phyloP scores from a whole-genome alignment of 2,329 filamentous ascomycete genomes.

The Alternaria hordeiaustralica region DNA sequence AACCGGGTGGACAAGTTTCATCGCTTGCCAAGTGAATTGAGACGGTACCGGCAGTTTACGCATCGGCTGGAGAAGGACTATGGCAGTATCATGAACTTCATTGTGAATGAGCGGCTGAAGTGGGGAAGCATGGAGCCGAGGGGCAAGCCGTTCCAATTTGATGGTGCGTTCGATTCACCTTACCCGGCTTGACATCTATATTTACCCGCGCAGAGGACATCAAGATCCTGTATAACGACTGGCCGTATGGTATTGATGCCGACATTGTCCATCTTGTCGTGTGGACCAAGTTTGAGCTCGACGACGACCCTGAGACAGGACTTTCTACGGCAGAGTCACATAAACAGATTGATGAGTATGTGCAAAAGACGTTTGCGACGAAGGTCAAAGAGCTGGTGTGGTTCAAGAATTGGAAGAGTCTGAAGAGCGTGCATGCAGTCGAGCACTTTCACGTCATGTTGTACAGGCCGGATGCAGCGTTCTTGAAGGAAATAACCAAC shows the following conservation, averaged over 20 bases:
- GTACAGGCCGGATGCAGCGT: constrained; percentile 72
- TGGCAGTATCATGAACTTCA: constrained; percentile 79
- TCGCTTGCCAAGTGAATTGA: constrained; percentile 75
- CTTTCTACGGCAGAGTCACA: constrained; percentile 71
- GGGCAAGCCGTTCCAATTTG: constrained; percentile 52
- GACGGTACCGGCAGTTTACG: constrained; percentile 77
- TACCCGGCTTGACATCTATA: neutral
- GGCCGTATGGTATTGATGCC: constrained; percentile 85
- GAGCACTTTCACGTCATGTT: constrained; percentile 98
- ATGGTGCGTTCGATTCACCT: constrained; percentile 4
- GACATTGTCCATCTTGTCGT: constrained; percentile 85
- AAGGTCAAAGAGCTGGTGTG: constrained; percentile 64
- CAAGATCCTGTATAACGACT: constrained; percentile 86
- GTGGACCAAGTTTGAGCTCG: constrained; percentile 88
- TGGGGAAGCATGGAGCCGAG: constrained; percentile 64
- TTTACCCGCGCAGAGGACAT: constrained; percentile 60
- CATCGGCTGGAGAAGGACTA: constrained; percentile 68
- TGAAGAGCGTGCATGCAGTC: constrained; percentile 85
- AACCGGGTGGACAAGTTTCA: constrained; percentile 81
- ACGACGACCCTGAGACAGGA: constrained; percentile 69
- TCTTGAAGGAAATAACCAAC: constrained; percentile 73
- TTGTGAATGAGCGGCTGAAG: constrained; percentile 71
- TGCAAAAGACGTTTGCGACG: constrained; percentile 69
- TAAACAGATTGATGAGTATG: constrained; percentile 72
- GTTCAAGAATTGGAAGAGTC: constrained; percentile 89